Conservation (phyloP, 768 basidiomycete genomes). For the Leucocoprinus sp. region DNA sequence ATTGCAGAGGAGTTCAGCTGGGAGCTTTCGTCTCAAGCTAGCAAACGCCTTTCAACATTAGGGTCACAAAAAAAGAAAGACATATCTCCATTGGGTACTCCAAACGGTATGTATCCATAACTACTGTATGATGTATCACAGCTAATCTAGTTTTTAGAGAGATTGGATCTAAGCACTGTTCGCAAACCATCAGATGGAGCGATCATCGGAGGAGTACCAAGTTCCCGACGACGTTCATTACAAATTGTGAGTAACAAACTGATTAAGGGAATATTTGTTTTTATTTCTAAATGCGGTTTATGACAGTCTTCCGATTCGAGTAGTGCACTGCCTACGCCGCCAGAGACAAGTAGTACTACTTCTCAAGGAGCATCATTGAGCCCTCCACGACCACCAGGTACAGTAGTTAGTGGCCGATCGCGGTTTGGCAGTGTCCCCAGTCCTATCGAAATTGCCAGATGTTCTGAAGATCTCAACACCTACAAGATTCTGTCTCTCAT, state of each 20-base stretch:
- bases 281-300: not conserved
- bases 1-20: slow-evolving; percentile 41
- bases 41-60: slow-evolving; percentile 2
- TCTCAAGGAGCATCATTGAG: slow-evolving; percentile 8
- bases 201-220: slow-evolving; percentile 11
- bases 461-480: slow-evolving; percentile 34
- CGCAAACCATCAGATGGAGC: slow-evolving; percentile 15
- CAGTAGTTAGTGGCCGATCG: slow-evolving; percentile 29
- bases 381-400: slow-evolving; percentile 22
- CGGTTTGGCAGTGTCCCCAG: slow-evolving; percentile 39
- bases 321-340: not conserved
- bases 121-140: not conserved
- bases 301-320: not conserved
- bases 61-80: slow-evolving; percentile 18
- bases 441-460: slow-evolving; percentile 41
- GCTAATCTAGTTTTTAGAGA: slow-evolving; percentile 3
- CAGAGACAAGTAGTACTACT: not conserved
- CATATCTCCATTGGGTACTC: slow-evolving; percentile 19
- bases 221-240: slow-evolving; percentile 18
- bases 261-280: not conserved
- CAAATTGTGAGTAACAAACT: slow-evolving; percentile 14
- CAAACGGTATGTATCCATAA: slow-evolving; percentile 16
- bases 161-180: slow-evolving; percentile 7
- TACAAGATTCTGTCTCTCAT: slow-evolving; percentile 38
- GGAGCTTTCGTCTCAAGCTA: slow-evolving; percentile 29